phyloP scores from a whole-genome alignment of 192 early-diverging fungal species.

The Linnemannia zychae region DNA sequence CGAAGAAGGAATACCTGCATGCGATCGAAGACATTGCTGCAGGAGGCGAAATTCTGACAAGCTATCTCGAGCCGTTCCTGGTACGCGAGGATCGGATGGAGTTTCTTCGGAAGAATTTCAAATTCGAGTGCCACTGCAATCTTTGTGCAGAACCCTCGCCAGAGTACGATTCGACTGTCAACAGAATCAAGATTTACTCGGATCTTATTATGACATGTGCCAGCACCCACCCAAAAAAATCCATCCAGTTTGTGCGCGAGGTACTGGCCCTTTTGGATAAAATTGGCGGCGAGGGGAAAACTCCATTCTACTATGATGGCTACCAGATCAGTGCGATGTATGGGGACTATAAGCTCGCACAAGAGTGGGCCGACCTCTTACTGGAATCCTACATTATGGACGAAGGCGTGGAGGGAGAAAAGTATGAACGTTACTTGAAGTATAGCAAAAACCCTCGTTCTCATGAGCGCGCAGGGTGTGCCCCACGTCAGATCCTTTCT shows the following conservation, averaged over 20 bases:
- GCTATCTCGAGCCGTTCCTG: constrained; percentile 14
- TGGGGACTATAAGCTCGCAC: constrained; percentile 24
- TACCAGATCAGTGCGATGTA: constrained; percentile 34
- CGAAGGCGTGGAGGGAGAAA: constrained; percentile 5
- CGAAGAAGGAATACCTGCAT: constrained; percentile 23
- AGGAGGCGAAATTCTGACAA: constrained; percentile 28
- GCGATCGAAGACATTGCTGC: constrained; percentile 18
- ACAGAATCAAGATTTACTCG: constrained; percentile 18
- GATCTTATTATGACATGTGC: constrained; percentile 23
- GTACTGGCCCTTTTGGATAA: constrained; percentile 12
- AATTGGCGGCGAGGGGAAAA: constrained; percentile 11
- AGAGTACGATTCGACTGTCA: constrained; percentile 20
- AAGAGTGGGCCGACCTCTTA: constrained; percentile 30
- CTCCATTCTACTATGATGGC: constrained; percentile 33
- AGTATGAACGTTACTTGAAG: constrained; percentile 21
- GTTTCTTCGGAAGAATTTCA: constrained; percentile 17
- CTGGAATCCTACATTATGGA: constrained; percentile 25
- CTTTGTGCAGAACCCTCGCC: constrained; percentile 11
- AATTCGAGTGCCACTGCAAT: constrained; percentile 23
- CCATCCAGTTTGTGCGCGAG: constrained; percentile 32
- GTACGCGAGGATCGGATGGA: constrained; percentile 7
- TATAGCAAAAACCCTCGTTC: constrained; percentile 28
- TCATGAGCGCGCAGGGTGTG: constrained; percentile 37
- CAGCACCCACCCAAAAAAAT: constrained; percentile 12
- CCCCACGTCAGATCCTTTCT: too few relatives aligned